A percentile compares a stretch with the other conserved stretches of the same genome.
Conservation (phyloP, 140 eudicot genomes). For the Flaveria floridana region DNA sequence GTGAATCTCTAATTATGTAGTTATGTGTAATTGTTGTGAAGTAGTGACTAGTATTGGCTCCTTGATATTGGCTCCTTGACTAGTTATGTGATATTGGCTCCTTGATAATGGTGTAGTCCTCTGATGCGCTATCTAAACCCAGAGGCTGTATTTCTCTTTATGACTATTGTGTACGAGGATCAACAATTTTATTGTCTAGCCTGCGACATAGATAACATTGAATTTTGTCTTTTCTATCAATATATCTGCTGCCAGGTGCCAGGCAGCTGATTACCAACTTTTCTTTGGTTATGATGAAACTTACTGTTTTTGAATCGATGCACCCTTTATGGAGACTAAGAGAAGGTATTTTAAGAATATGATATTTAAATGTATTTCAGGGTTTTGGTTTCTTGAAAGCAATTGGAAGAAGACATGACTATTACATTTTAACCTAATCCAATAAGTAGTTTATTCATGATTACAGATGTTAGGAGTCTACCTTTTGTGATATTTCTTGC, state of each 20-base stretch:
- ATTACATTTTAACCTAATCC: neutral
- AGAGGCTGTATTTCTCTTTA: neutral
- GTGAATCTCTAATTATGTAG: neutral
- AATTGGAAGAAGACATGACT: conserved; percentile 1
- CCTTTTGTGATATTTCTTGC: conserved; percentile 3
- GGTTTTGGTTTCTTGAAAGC: neutral
- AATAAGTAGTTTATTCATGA: neutral
- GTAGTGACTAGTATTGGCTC: conserved; percentile 8
- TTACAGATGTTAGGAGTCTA: neutral
- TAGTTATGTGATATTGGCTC: too few species aligned
- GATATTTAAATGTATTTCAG: neutral
- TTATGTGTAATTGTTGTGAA: neutral
- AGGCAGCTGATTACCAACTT: neutral
- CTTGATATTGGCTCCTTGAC: too few species aligned
- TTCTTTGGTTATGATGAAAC: neutral
- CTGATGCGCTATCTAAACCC: neutral
- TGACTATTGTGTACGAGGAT: too few species aligned
- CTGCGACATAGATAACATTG: too few species aligned
- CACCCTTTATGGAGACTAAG: conserved; percentile 6
- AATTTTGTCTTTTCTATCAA: too few species aligned
- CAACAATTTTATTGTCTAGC: too few species aligned
- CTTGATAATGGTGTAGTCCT: conserved; percentile 17
- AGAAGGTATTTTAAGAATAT: neutral
- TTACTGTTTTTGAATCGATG: neutral
- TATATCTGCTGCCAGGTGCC: too few species aligned